Conservation (phyloP, 305 asterid genomes). For the Solanum hybrid region DNA sequence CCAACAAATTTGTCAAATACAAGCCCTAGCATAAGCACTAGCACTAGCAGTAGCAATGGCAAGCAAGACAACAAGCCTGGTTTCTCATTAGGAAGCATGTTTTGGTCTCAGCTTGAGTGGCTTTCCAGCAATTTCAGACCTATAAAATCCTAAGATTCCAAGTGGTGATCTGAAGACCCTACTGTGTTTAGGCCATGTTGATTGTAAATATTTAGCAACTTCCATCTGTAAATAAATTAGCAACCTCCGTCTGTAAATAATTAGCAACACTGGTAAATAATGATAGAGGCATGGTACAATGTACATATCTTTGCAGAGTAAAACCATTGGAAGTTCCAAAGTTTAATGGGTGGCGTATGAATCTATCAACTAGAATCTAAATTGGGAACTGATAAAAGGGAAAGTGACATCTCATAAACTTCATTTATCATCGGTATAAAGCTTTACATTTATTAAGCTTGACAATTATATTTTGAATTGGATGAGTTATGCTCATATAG, state of each 20-base stretch:
- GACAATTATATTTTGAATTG: neutral
- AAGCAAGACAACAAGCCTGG: constrained; percentile 27
- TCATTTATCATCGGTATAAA: neutral
- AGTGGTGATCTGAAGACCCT: neutral
- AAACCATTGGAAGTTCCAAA: neutral
- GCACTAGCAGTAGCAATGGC: neutral
- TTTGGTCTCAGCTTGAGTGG: constrained; percentile 68
- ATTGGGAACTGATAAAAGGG: neutral
- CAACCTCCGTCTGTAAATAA: constrained; percentile 9
- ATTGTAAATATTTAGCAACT: neutral
- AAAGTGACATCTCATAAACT: neutral
- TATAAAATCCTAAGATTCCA: constrained; percentile 30
- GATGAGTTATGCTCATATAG: neutral
- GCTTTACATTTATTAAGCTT: neutral
- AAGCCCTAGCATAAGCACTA: constrained; percentile 10
- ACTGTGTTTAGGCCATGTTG: neutral
- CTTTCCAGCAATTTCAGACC: constrained; percentile 54
- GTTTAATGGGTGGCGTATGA: neutral
- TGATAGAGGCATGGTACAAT: neutral
- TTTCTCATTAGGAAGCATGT: constrained; percentile 50
- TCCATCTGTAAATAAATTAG: constrained; percentile 8
- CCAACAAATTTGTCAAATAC: constrained; percentile 9
- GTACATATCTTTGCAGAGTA: neutral
- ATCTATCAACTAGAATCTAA: neutral
- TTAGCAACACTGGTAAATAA: neutral